Evolutionary conservation across 192 early-diverging fungal genomes (phyloP).

Genomic region (Pilobolus umbonatus): DNA sequence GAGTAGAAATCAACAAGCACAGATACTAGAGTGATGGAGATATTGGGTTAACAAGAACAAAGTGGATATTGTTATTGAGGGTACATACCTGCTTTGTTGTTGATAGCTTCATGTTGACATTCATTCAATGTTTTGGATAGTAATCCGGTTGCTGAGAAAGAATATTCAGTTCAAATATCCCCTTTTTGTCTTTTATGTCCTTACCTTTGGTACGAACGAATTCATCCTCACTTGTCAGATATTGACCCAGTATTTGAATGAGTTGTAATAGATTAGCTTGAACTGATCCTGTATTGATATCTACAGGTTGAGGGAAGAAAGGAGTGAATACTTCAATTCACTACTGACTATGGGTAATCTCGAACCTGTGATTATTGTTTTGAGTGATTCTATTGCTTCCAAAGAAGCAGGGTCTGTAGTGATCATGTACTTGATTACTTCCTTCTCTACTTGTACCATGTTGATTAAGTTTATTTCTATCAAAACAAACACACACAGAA

Average conservation of each 20-base stretch:
- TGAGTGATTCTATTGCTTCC: conserved; percentile 8
- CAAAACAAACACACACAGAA: too few relatives aligned
- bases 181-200: not conserved
- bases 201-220: conserved; percentile 80
- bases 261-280: conserved; percentile 64
- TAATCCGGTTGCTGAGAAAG: conserved; percentile 50
- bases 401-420: conserved; percentile 15
- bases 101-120: conserved; percentile 41
- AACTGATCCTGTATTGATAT: conserved; percentile 33
- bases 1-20: conserved; percentile 71
- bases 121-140: conserved; percentile 59
- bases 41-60: not conserved
- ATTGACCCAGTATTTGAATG: conserved; percentile 74
- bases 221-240: conserved; percentile 78
- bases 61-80: not conserved
- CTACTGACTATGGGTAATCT: not conserved
- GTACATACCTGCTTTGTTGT: conserved; percentile 50
- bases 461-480: not conserved
- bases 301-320: conserved; percentile 9
- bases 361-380: conserved; percentile 12
- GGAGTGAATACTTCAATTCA: not conserved
- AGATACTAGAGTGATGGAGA: conserved; percentile 35
- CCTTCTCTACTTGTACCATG: conserved; percentile 19
- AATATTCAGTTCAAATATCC: conserved; percentile 3
- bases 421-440: conserved; percentile 28